Evolutionary conservation across 1,284 basidiomycete species (phyloP).

Genomic region (Malassezia sp.): DNA sequence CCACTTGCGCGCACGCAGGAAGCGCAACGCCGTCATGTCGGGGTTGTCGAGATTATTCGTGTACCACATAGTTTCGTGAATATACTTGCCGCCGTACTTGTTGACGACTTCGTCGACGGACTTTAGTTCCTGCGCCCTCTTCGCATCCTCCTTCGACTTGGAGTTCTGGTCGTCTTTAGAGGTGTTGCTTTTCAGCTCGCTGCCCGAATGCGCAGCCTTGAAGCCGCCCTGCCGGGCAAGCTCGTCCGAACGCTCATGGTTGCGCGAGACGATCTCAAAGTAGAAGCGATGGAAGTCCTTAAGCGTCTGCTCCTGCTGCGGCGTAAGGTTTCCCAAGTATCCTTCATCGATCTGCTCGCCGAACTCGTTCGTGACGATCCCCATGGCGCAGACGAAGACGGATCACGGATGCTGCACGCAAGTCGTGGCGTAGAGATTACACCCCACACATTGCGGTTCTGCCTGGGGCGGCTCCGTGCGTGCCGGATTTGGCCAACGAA

Average conservation of each 20-base stretch:
- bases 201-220: slow-evolving; percentile 14
- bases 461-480: no score
- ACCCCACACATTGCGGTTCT: no score
- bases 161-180: no score
- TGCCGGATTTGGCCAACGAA: no score
- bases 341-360: slow-evolving; percentile 33
- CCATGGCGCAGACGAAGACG: no score
- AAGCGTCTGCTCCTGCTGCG: slow-evolving; percentile 30
- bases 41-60: slow-evolving; percentile 34
- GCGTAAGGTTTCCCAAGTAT: slow-evolving; percentile 33
- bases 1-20: slow-evolving; percentile 46
- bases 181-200: slow-evolving; percentile 13
- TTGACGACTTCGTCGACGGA: slow-evolving; percentile 38
- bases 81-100: slow-evolving; percentile 43
- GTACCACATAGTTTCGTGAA: slow-evolving; percentile 33
- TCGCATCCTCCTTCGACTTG: slow-evolving; percentile 32
- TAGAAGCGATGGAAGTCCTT: slow-evolving; percentile 33
- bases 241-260: slow-evolving; percentile 33
- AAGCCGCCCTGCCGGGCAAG: slow-evolving; percentile 30
- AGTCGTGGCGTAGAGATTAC: no score
- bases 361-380: slow-evolving; percentile 26
- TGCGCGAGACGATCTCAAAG: slow-evolving; percentile 35
- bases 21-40: slow-evolving; percentile 42
- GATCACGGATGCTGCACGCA: no score
- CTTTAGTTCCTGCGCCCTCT: slow-evolving; percentile 32